These are phyloP conservation scores for Ganoderma leucocontextum DNA, from an alignment of 1,284 basidiomycete species.

Conservation along the genomic window DNA sequence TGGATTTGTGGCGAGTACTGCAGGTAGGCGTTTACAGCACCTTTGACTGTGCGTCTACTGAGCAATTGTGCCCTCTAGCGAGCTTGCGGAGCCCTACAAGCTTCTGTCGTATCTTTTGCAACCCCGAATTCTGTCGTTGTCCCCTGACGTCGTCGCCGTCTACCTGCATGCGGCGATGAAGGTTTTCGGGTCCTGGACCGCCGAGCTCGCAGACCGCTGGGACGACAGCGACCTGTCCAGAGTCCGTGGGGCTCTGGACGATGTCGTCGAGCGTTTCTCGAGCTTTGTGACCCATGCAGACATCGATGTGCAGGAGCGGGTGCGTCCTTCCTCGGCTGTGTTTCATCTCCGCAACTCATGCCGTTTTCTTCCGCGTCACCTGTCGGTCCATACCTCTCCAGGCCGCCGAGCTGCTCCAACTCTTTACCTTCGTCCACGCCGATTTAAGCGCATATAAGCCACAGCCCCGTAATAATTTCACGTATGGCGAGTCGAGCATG, in stretches of 20 bases:
- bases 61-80: constrained; percentile 49
- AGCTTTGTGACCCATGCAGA: constrained; percentile 66
- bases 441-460: constrained; percentile 75
- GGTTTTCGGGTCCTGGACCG: constrained; percentile 87
- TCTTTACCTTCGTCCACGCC: constrained; percentile 83
- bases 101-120: constrained; percentile 75
- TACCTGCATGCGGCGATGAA: constrained; percentile 89
- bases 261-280: constrained; percentile 63
- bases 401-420: constrained; percentile 83
- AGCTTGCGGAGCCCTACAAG: constrained; percentile 75
- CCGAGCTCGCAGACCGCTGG: constrained; percentile 81
- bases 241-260: constrained; percentile 67
- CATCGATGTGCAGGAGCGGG: constrained; percentile 92
- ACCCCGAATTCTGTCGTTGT: constrained; percentile 58
- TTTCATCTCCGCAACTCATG: constrained; percentile 9
- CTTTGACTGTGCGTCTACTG: neutral
- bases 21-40: constrained; percentile 56
- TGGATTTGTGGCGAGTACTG: constrained; percentile 97
- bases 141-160: constrained; percentile 71
- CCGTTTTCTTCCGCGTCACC: constrained; percentile 6
- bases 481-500: constrained; percentile 39
- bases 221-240: constrained; percentile 70
- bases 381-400: constrained; percentile 39
- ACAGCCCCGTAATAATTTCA: constrained; percentile 47
- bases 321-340: constrained; percentile 47